These are phyloP conservation scores for Aspergillus cavernicola DNA, from an alignment of 495 filamentous ascomycete species.

Conservation along the genomic window DNA sequence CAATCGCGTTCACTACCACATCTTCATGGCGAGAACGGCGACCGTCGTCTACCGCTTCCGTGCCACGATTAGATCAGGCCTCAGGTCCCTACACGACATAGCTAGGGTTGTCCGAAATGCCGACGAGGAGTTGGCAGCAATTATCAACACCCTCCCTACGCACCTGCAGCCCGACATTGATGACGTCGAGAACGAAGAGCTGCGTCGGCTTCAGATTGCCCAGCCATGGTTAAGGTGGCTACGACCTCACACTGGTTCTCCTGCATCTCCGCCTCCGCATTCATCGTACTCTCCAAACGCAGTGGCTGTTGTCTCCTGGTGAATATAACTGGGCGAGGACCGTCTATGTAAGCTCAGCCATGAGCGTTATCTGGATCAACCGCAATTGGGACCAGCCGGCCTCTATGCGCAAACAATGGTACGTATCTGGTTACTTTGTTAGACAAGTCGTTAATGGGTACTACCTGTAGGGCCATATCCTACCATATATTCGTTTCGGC, in stretches of 20 bases:
- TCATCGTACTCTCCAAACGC: background rate
- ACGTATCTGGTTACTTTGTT: background rate
- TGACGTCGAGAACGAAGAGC: background rate
- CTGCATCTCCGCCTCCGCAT: constrained; percentile 1
- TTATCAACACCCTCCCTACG: background rate
- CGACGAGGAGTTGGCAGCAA: background rate
- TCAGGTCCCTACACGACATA: background rate
- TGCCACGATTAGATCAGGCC: background rate
- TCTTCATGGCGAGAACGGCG: constrained; percentile 3
- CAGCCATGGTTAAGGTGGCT: constrained; percentile 2
- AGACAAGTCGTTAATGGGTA: no score
- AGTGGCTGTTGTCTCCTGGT: background rate
- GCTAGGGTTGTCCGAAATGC: background rate
- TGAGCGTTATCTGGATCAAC: constrained; percentile 4
- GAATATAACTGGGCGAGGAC: background rate
- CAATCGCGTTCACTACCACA: constrained; percentile 1
- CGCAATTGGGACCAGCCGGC: constrained; percentile 6
- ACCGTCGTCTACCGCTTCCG: constrained; percentile 2
- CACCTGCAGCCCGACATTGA: constrained; percentile 2
- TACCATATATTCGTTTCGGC: constrained; percentile 6
- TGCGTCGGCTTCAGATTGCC: background rate
- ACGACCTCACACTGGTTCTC: constrained; percentile 1
- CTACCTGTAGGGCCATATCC: background rate
- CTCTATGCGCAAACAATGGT: constrained; percentile 3
- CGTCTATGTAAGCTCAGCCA: background rate